A percentile compares a stretch with the other conserved stretches of the same genome.
These are phyloP conservation scores for Fraxinus xanthoxyloides DNA, from an alignment of 305 asterid species.

Conservation along the genomic window DNA sequence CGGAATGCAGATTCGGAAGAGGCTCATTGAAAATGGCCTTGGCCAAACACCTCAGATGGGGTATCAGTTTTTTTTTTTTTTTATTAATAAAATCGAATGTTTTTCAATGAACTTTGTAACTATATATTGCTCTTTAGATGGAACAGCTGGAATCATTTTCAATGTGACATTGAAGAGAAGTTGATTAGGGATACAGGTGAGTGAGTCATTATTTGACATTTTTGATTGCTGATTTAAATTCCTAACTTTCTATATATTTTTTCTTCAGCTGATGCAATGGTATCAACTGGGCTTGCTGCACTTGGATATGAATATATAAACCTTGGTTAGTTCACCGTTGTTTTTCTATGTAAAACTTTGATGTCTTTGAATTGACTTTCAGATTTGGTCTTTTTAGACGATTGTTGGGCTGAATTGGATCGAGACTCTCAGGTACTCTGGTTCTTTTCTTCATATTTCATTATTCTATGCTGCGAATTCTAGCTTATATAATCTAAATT, in stretches of 20 bases:
- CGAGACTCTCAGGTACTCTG: constrained; percentile 61
- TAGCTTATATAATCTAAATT: no score
- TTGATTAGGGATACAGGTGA: constrained; percentile 65
- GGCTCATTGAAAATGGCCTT: constrained; percentile 56
- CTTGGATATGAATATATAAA: constrained; percentile 71
- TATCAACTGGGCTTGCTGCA: constrained; percentile 63
- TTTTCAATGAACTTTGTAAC: not conserved
- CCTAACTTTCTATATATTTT: not conserved
- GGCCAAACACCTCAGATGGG: constrained; percentile 81
- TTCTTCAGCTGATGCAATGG: constrained; percentile 68
- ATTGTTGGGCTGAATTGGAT: constrained; percentile 79
- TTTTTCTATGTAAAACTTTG: not conserved
- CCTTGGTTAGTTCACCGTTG: constrained; percentile 34
- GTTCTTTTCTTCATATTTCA: not conserved
- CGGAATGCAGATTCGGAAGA: constrained; percentile 11
- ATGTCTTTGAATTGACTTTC: not conserved
- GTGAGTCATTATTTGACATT: constrained; percentile 23
- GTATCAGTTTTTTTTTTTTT: constrained; percentile 22
- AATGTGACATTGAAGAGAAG: constrained; percentile 55
- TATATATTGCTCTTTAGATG: constrained; percentile 42
- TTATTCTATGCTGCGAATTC: not conserved
- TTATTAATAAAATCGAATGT: not conserved
- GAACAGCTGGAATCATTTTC: constrained; percentile 87
- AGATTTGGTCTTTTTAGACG: constrained; percentile 44
- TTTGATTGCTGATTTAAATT: not conserved